These are phyloP conservation scores for Scheffersomyces stipitis DNA, from an alignment of 805 yeast genomes.

Conservation along the genomic window DNA sequence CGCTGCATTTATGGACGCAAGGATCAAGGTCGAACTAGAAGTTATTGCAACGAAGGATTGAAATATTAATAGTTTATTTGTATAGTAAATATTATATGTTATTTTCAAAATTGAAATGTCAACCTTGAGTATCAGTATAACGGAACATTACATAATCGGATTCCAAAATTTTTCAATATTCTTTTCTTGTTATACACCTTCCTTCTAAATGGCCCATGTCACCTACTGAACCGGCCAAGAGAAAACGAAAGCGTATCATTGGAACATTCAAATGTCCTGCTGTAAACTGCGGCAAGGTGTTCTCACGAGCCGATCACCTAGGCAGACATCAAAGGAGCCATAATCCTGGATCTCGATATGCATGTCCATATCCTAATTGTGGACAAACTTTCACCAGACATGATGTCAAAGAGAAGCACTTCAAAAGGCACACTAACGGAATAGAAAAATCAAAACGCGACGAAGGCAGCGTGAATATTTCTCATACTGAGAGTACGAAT, in stretches of 20 bases:
- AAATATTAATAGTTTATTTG: background rate
- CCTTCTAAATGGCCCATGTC: no score
- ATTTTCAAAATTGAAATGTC: background rate
- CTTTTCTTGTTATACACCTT: no score
- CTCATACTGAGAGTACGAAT: background rate
- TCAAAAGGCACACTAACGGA: background rate
- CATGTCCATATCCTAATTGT: conserved; percentile 9
- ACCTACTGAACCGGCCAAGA: background rate
- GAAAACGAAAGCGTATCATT: conserved; percentile 18
- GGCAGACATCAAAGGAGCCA: conserved; percentile 9
- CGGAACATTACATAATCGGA: no score
- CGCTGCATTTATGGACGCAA: conserved; percentile 50
- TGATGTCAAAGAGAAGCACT: conserved; percentile 8
- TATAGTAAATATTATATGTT: background rate
- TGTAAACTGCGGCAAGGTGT: conserved; percentile 4
- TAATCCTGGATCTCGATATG: conserved; percentile 5
- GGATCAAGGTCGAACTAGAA: conserved; percentile 53
- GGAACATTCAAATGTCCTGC: conserved; percentile 13
- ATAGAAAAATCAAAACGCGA: background rate
- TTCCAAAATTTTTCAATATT: no score
- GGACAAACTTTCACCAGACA: conserved; percentile 4
- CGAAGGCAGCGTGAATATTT: background rate
- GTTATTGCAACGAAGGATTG: conserved; percentile 40
- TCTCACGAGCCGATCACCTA: conserved; percentile 8
- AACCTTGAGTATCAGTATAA: no score